Evolutionary conservation across 2,329 filamentous ascomycete species (phyloP).

Genomic region (Nigrospora sphaerica): DNA sequence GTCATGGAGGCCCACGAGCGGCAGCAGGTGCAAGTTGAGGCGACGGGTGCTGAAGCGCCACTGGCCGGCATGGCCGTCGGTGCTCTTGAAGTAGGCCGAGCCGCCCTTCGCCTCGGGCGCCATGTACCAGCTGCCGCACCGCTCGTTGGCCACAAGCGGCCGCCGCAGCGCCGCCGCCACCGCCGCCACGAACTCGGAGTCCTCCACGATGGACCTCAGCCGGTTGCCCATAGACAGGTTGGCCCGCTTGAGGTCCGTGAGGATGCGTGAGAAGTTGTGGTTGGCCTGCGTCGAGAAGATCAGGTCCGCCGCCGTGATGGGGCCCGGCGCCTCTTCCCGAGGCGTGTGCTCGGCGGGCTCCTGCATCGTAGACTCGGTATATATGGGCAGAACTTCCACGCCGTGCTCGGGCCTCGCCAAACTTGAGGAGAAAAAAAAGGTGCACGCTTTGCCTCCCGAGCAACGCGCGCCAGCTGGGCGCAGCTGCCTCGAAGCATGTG

Average conservation of each 20-base stretch:
- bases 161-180: conserved; percentile 51
- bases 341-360: too few species aligned
- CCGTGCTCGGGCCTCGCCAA: too few species aligned
- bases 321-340: background rate
- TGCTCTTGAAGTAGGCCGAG: conserved; percentile 95
- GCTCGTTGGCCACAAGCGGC: conserved; percentile 83
- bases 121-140: conserved; percentile 96
- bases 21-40: conserved; percentile 75
- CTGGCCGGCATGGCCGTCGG: conserved; percentile 84
- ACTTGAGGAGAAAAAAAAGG: too few species aligned
- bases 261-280: conserved; percentile 61
- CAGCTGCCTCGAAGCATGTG: too few species aligned
- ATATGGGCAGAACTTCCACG: too few species aligned
- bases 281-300: conserved; percentile 45
- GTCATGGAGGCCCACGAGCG: conserved; percentile 56
- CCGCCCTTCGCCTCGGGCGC: conserved; percentile 54
- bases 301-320: conserved; percentile 22
- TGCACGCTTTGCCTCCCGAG: too few species aligned
- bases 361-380: too few species aligned
- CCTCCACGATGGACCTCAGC: conserved; percentile 67
- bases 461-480: too few species aligned
- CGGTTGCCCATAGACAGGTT: conserved; percentile 77
- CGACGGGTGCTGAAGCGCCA: conserved; percentile 86
- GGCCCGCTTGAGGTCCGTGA: conserved; percentile 66
- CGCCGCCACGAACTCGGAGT: conserved; percentile 65